Conservation (phyloP, 768 basidiomycete species). For the Mycena indigotica region DNA sequence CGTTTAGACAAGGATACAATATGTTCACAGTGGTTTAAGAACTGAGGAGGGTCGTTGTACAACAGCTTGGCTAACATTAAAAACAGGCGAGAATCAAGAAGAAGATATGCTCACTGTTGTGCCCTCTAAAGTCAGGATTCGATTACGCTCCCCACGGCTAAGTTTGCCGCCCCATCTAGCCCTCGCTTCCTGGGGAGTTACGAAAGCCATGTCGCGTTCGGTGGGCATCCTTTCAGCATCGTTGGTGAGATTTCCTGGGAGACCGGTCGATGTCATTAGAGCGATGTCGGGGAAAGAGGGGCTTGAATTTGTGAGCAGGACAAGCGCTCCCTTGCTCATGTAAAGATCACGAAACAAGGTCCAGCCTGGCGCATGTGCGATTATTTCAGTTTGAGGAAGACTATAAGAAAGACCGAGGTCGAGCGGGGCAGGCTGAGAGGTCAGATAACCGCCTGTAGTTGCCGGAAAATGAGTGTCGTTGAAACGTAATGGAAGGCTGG, state of each 20-base stretch:
- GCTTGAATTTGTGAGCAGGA: slow-evolving; percentile 14
- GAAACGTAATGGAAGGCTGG: slow-evolving; percentile 29
- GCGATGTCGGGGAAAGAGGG: slow-evolving; percentile 32
- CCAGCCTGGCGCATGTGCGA: slow-evolving; percentile 80
- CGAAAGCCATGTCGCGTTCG: slow-evolving; percentile 46
- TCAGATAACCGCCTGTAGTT: background rate
- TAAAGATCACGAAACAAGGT: slow-evolving; percentile 83
- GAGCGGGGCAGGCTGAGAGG: background rate
- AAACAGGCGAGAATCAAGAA: background rate
- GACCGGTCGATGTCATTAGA: slow-evolving; percentile 56
- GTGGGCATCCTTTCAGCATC: slow-evolving; percentile 57
- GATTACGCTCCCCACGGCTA: slow-evolving; percentile 28
- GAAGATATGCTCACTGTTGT: slow-evolving; percentile 46
- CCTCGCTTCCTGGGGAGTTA: slow-evolving; percentile 50
- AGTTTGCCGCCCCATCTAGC: slow-evolving; percentile 46
- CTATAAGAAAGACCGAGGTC: slow-evolving; percentile 18
- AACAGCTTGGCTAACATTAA: slow-evolving; percentile 25
- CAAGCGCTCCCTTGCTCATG: slow-evolving; percentile 23
- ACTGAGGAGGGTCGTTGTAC: slow-evolving; percentile 54
- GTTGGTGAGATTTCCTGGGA: slow-evolving; percentile 49
- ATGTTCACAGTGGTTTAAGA: slow-evolving; percentile 16
- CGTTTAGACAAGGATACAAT: background rate
- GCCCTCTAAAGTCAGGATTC: slow-evolving; percentile 54
- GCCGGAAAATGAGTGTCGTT: slow-evolving; percentile 12
- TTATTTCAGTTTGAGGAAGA: slow-evolving; percentile 56